Percentiles rank a stretch among this genome's conserved stretches.
phyloP scores from a whole-genome alignment of 805 yeast species.

The Metschnikowia henanensis region DNA sequence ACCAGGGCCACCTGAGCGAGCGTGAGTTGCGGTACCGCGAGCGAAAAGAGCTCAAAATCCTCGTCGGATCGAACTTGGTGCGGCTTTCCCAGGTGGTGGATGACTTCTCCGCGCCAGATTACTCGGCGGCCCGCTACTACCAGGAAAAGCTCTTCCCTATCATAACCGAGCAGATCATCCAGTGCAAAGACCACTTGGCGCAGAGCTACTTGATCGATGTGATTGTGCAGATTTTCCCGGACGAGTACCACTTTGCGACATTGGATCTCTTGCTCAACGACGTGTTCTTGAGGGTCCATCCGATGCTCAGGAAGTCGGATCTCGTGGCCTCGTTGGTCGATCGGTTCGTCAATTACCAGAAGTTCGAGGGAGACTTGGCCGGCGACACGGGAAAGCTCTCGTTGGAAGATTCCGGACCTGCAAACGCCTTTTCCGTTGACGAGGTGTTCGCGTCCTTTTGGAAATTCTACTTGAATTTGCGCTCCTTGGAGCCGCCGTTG shows the following conservation, averaged over 20 bases:
- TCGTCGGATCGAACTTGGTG: conserved; percentile 91
- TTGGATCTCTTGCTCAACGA: conserved; percentile 60
- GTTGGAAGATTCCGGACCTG: background rate
- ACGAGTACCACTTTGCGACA: conserved; percentile 80
- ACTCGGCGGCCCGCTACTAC: conserved; percentile 33
- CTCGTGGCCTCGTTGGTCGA: conserved; percentile 71
- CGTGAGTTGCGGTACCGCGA: conserved; percentile 71
- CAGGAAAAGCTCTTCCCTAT: conserved; percentile 67
- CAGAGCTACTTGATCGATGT: conserved; percentile 92
- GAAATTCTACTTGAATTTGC: conserved; percentile 57
- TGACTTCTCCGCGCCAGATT: conserved; percentile 51
- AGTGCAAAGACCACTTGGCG: conserved; percentile 88
- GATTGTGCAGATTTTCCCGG: conserved; percentile 92
- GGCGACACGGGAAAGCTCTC: conserved; percentile 4
- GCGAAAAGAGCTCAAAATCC: conserved; percentile 83
- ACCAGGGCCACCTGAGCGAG: conserved; percentile 90
- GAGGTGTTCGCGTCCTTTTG: conserved; percentile 63
- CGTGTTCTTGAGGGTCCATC: conserved; percentile 65
- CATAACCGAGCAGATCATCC: conserved; percentile 85
- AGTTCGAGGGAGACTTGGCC: conserved; percentile 28
- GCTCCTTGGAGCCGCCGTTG: conserved; percentile 61
- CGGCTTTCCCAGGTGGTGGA: conserved; percentile 83
- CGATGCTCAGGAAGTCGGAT: conserved; percentile 65
- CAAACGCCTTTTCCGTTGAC: conserved; percentile 18
- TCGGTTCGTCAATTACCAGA: conserved; percentile 56